Evolutionary conservation across 768 basidiomycete genomes (phyloP).

Genomic region (Antrodiella citrinella): DNA sequence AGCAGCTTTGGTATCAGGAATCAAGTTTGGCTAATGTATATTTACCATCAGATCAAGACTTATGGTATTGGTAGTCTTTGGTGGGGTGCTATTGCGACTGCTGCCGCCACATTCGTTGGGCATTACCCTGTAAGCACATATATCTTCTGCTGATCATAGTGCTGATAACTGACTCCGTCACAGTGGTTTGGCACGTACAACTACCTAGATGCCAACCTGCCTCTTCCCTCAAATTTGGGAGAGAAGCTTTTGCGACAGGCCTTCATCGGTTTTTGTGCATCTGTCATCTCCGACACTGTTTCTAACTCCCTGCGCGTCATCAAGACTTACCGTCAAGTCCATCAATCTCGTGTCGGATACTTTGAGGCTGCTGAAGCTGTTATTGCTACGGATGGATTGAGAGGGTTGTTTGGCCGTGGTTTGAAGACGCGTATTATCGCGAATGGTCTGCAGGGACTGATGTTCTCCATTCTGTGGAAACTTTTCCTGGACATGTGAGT

Average conservation of each 20-base stretch:
- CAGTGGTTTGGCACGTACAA: constrained; percentile 88
- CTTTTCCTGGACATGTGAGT: constrained; percentile 84
- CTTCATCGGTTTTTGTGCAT: constrained; percentile 86
- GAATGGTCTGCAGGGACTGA: constrained; percentile 85
- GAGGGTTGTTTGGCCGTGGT: constrained; percentile 81
- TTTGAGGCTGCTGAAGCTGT: constrained; percentile 69
- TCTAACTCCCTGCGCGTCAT: constrained; percentile 88
- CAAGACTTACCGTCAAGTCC: constrained; percentile 94
- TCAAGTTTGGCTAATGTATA: background rate
- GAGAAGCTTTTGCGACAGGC: constrained; percentile 72
- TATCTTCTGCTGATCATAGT: background rate
- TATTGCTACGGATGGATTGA: constrained; percentile 64
- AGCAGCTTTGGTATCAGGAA: constrained; percentile 9
- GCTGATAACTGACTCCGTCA: background rate
- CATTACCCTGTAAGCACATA: constrained; percentile 62
- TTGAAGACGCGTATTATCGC: constrained; percentile 83
- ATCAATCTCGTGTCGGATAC: constrained; percentile 76
- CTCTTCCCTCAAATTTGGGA: constrained; percentile 39
- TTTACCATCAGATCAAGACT: constrained; percentile 44
- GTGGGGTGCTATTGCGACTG: constrained; percentile 90
- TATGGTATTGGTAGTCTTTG: constrained; percentile 77
- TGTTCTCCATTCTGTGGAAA: constrained; percentile 91
- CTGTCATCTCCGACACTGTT: constrained; percentile 75
- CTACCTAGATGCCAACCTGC: constrained; percentile 58
- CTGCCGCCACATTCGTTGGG: constrained; percentile 89